Conservation (phyloP, 2,329 filamentous ascomycete species). For the Sclerotiophoma versabilis region DNA sequence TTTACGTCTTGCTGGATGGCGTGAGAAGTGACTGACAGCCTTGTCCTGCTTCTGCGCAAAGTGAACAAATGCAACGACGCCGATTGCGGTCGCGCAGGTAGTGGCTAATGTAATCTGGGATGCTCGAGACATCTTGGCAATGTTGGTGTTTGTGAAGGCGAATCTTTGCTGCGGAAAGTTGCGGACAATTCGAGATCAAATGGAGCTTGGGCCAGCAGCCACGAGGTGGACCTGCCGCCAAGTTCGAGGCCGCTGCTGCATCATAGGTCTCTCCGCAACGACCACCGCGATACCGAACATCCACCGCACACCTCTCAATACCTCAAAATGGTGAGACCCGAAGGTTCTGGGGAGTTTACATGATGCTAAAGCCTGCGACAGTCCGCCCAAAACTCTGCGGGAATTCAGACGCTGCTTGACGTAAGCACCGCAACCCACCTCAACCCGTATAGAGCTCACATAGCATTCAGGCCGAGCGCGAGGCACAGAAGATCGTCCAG, state of each 20-base stretch:
- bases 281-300: slow-evolving; percentile 27
- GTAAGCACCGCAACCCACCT: slow-evolving; percentile 64
- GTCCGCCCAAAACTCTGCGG: slow-evolving; percentile 98
- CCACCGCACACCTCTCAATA: slow-evolving; percentile 15
- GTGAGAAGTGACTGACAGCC: slow-evolving; percentile 64
- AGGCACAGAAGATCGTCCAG: slow-evolving; percentile 98
- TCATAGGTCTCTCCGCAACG: slow-evolving; percentile 33
- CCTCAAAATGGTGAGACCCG: slow-evolving; percentile 36
- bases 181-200: slow-evolving; percentile 23
- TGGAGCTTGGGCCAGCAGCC: slow-evolving; percentile 42
- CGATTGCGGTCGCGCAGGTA: slow-evolving; percentile 77
- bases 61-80: slow-evolving; percentile 86
- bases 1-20: slow-evolving; percentile 18
- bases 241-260: slow-evolving; percentile 31
- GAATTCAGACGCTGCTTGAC: slow-evolving; percentile 98
- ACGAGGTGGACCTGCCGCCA: slow-evolving; percentile 25
- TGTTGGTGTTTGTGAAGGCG: neutral
- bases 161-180: slow-evolving; percentile 14
- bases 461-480: slow-evolving; percentile 81
- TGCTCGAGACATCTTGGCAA: slow-evolving; percentile 77
- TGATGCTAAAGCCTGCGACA: slow-evolving; percentile 53
- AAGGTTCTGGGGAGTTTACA: too few species aligned
- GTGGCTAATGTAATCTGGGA: slow-evolving; percentile 84
- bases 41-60: slow-evolving; percentile 85
- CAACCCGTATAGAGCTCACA: slow-evolving; percentile 47